Base-by-base conservation (phyloP, 2,329 filamentous ascomycete genomes). In the Colletotrichum zoysiae region DNA sequence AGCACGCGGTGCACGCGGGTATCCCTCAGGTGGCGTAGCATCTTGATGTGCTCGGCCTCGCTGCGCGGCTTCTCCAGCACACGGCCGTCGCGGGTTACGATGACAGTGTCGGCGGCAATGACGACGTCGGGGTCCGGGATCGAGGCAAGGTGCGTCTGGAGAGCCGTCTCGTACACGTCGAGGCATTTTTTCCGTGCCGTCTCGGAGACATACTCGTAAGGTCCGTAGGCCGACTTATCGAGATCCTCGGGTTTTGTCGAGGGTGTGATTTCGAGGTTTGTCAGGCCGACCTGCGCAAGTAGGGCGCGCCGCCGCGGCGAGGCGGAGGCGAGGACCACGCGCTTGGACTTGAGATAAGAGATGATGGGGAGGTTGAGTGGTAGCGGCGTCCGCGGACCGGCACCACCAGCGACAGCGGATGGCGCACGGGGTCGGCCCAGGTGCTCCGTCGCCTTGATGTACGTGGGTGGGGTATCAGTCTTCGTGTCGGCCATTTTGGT, bases 1-100 rank as follows among this genome's bases (percentile, higher is more conserved):
- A 94, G 91, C 18, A 97, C 95, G 76, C 92, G 92, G 84, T 98
- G 96, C 75, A 88, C 82, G 42, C 88, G 86, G 57, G 91, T 90
- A 82, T 98, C 94, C 53, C 96, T 86, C 78, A 99, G 85, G 80
- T 89, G 88, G 81, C 91, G 92, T 74, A 99, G 85, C 93, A 97
- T 98, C 40, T 88, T 84, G 56, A 95, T 84, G 82, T 99, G 96
- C 53, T 97, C 92, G 7, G 88, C 89, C 81, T 95, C 93, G 73
- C 86, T 93, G 65, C 91, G 87, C 14, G 96, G 96, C 84, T 99
- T 99, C 86, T 99, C 96, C 3, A 99, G 84, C 65, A 99, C 94
- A 64, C 88, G 86, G 0, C 95, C 95, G 51, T 88, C 84, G 14
- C 89, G 87, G 12, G 90, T 92, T 18, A 96, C 93, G 73, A 99